These are phyloP conservation scores for Beauveria rudraprayagi DNA, from an alignment of 2,329 filamentous ascomycete species.

Conservation along the genomic window DNA sequence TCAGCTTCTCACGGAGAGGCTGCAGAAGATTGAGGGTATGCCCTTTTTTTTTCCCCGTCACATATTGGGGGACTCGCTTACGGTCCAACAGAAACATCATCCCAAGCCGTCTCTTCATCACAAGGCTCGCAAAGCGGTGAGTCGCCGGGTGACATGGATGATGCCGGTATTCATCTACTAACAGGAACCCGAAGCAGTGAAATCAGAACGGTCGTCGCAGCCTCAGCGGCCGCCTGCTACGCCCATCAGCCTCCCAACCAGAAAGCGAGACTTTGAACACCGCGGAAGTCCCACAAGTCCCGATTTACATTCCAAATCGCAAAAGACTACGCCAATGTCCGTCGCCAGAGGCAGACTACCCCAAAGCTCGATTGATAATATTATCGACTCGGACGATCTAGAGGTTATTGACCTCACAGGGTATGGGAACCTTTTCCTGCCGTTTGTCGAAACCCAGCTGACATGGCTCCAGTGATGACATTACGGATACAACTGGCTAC, in stretches of 20 bases:
- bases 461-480: constrained; percentile 25
- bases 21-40: not conserved
- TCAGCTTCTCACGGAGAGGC: not conserved
- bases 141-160: not conserved
- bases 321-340: constrained; percentile 20
- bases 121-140: not conserved
- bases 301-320: constrained; percentile 15
- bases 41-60: not conserved
- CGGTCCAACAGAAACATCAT: not conserved
- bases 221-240: not conserved
- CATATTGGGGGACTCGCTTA: not conserved
- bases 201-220: not conserved
- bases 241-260: not conserved
- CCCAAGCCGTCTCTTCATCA: not conserved
- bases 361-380: not conserved
- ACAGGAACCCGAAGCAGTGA: not conserved
- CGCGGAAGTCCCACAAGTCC: not conserved
- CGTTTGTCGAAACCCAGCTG: constrained; percentile 9
- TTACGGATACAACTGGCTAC: constrained; percentile 20
- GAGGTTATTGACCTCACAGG: constrained; percentile 35
- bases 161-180: not conserved
- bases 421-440: constrained; percentile 22
- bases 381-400: constrained; percentile 12
- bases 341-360: not conserved
- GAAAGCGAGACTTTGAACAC: constrained; percentile 4